These are phyloP conservation scores for Zygoascus flipseniorum DNA, from an alignment of 805 yeast species.

Conservation along the genomic window DNA sequence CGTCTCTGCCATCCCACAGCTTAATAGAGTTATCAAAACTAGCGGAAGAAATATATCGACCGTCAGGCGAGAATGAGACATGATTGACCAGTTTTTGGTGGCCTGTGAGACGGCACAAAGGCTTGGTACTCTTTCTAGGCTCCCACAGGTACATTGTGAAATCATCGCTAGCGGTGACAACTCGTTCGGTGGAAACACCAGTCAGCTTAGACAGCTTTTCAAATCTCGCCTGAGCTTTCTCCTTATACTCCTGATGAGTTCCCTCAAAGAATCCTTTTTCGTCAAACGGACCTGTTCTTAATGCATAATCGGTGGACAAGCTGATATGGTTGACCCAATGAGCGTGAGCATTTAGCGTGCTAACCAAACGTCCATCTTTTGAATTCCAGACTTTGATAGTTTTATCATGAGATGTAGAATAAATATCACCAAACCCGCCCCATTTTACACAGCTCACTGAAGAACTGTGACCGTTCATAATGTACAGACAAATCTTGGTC, in stretches of 20 bases:
- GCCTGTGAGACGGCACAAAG: constrained; percentile 90
- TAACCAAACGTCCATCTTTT: constrained; percentile 63
- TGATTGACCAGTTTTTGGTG: constrained; percentile 96
- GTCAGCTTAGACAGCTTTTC: constrained; percentile 53
- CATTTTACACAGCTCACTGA: constrained; percentile 94
- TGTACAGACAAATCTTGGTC: constrained; percentile 53
- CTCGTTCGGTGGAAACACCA: constrained; percentile 55
- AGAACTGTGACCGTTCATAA: constrained; percentile 80
- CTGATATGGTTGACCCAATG: constrained; percentile 98
- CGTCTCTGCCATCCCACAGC: constrained; percentile 92
- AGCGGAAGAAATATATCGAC: constrained; percentile 80
- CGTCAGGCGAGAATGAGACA: constrained; percentile 94
- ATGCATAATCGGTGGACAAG: constrained; percentile 79
- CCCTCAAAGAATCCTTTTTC: constrained; percentile 42
- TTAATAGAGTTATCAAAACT: constrained; percentile 94
- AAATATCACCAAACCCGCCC: constrained; percentile 83
- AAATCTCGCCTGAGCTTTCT: constrained; percentile 51
- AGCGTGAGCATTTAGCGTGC: constrained; percentile 79
- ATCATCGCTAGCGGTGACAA: constrained; percentile 94
- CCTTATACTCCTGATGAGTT: constrained; percentile 35
- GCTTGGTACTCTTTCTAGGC: constrained; percentile 71
- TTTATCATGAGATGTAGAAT: constrained; percentile 90
- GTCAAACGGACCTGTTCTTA: constrained; percentile 84
- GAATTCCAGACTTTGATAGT: constrained; percentile 90
- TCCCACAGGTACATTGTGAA: constrained; percentile 98